phyloP scores from a whole-genome alignment of 805 yeast species.

The Candida nitratophila region DNA sequence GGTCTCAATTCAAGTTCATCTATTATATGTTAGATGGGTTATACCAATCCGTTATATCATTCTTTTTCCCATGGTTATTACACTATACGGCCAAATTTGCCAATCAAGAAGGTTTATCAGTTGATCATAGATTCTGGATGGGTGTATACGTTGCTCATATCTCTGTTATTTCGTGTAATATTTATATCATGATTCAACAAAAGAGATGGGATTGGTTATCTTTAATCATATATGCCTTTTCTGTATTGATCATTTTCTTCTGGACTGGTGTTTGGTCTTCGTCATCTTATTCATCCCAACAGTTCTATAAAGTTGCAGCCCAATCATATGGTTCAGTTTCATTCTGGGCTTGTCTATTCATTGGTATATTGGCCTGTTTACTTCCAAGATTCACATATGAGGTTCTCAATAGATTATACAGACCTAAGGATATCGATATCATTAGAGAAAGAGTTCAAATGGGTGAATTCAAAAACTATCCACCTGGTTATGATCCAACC shows the following conservation, averaged over 20 bases:
- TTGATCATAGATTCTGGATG: constrained; percentile 69
- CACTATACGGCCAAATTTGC: constrained; percentile 37
- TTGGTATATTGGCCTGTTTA: constrained; percentile 47
- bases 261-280: constrained; percentile 84
- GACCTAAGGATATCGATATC: constrained; percentile 64
- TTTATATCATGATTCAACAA: constrained; percentile 59
- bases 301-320: constrained; percentile 58
- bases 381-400: constrained; percentile 56
- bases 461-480: constrained; percentile 46
- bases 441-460: constrained; percentile 51
- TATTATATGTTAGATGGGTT: constrained; percentile 73
- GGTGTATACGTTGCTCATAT: constrained; percentile 64
- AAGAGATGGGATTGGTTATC: constrained; percentile 81
- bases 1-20: constrained; percentile 62
- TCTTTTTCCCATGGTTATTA: constrained; percentile 64
- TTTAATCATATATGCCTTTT: constrained; percentile 44
- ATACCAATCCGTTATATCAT: constrained; percentile 67
- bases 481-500: constrained; percentile 48
- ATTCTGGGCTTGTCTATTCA: constrained; percentile 59
- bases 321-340: constrained; percentile 53
- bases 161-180: constrained; percentile 60
- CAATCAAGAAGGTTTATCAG: constrained; percentile 35
- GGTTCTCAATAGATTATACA: constrained; percentile 41
- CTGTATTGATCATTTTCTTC: constrained; percentile 53
- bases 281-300: constrained; percentile 34